Evolutionary conservation across 257 asterid genomes (phyloP), one percentile per base, ranked within the genome.

Genomic region (Penstemon newberryi): DNA sequence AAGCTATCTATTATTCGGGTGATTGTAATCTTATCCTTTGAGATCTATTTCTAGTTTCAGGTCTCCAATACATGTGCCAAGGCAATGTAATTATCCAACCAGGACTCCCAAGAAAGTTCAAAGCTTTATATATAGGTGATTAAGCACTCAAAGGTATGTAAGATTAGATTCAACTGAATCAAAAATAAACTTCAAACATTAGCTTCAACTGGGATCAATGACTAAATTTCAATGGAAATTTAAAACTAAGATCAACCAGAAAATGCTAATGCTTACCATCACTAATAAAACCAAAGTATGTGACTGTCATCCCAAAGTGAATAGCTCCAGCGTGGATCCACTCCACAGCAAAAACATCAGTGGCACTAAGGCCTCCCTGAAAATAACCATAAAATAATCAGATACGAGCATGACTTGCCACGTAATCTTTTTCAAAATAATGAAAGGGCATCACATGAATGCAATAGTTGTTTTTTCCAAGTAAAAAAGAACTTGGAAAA

Each of bases 301-400:
- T 81, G 67, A 87, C 96, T 9, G 97, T 90, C 71, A 78, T 81
- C 83, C 99, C 97, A 66, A 93, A 93, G 83, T 93, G 99, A 81
- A 93, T 93, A 44, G 86, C 82, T 57, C 98, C 98, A 74, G 87
- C 80, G 70, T 90, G 87, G 73, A 88, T 83, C 98, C 98, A 93
- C 84, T 93, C 98, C 72, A 80, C 97, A 51, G 97, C 98, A 84
- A 93, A 90, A 80, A 93, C 97, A 85, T 93, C 99, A 15, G 86
- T 90, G 69, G 99, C 92, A 8, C 96, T 88, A 72, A 90, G 96
- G 67, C 99, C 99, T 62, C 99, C 97, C 99, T 93, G 87, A 56
- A 70, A 79, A 68, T 51, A 78, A 70, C 42, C 72, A 65, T 63
- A 71, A 69, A 68, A 62, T 36, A 52, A 5, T 62, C 38, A 74